phyloP scores from a whole-genome alignment of 108 stramenopile genomes.

The Skeletonema potamos region DNA sequence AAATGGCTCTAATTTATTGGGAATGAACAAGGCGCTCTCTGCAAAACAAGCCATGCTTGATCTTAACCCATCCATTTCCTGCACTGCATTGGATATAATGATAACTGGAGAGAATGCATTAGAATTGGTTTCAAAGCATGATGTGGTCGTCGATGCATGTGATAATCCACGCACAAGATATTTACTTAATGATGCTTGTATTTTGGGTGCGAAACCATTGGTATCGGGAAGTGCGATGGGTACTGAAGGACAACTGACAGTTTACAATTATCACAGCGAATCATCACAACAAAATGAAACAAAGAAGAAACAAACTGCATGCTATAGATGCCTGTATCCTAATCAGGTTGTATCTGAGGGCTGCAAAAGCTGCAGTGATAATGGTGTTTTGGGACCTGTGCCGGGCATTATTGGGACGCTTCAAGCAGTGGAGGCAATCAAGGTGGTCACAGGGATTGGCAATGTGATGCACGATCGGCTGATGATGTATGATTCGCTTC shows the following conservation, averaged over 20 bases:
- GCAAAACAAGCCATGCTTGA: constrained; percentile 59
- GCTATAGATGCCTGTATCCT: constrained; percentile 91
- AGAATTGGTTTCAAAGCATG: constrained; percentile 57
- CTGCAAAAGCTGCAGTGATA: constrained; percentile 79
- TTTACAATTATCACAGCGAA: constrained; percentile 58
- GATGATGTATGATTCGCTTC: constrained; percentile 77
- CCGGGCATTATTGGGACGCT: constrained; percentile 93
- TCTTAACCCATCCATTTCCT: constrained; percentile 72
- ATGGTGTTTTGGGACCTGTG: constrained; percentile 87
- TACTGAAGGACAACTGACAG: constrained; percentile 84
- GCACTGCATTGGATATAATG: constrained; percentile 35
- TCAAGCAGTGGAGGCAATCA: constrained; percentile 90
- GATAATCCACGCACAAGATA: constrained; percentile 98
- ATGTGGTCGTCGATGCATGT: constrained; percentile 91
- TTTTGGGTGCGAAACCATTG: constrained; percentile 68
- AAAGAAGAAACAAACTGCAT: constrained; percentile 37
- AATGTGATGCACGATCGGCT: constrained; percentile 70
- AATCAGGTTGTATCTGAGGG: constrained; percentile 63
- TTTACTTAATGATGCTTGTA: constrained; percentile 95
- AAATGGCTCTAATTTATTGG: constrained; percentile 30
- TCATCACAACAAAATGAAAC: background rate
- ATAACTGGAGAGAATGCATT: constrained; percentile 65
- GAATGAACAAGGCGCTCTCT: constrained; percentile 85
- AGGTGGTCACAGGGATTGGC: constrained; percentile 82
- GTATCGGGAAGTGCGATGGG: constrained; percentile 92